Conservation (phyloP, 2,329 filamentous ascomycete genomes). For the Verticillium longisporum region DNA sequence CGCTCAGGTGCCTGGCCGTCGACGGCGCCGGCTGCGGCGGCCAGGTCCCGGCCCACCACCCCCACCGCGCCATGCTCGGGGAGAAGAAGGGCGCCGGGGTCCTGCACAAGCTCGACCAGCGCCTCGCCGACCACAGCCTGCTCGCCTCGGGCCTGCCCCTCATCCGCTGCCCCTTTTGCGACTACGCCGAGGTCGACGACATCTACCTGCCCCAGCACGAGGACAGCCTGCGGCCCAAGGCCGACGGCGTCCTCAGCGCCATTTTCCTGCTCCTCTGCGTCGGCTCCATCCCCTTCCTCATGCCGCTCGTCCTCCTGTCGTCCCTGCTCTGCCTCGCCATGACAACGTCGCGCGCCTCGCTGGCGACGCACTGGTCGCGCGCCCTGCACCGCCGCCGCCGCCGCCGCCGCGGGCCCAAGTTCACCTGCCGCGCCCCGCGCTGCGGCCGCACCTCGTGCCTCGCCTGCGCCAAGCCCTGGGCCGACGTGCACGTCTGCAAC, state of each 20-base stretch:
- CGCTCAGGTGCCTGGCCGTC: constrained; percentile 77
- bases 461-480: constrained; percentile 75
- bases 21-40: constrained; percentile 65
- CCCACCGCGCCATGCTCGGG: constrained; percentile 64
- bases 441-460: constrained; percentile 73
- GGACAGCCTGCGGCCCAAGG: constrained; percentile 49
- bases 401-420: constrained; percentile 66
- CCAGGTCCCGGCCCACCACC: constrained; percentile 61
- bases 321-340: constrained; percentile 37
- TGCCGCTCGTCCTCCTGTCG: constrained; percentile 43
- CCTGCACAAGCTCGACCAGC: constrained; percentile 68
- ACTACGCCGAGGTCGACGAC: constrained; percentile 83
- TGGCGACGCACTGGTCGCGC: constrained; percentile 42
- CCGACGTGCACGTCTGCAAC: constrained; percentile 84
- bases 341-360: constrained; percentile 32
- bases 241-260: constrained; percentile 40
- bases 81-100: constrained; percentile 65
- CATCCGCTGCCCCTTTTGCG: constrained; percentile 82
- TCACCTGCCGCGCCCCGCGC: constrained; percentile 63
- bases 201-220: constrained; percentile 55
- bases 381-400: constrained; percentile 63
- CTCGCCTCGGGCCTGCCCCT: constrained; percentile 68
- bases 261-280: constrained; percentile 46
- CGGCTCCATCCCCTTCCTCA: constrained; percentile 47
- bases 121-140: constrained; percentile 70